Conservation (phyloP, 441 rosid genomes). For the Syzygium syzygioides region DNA sequence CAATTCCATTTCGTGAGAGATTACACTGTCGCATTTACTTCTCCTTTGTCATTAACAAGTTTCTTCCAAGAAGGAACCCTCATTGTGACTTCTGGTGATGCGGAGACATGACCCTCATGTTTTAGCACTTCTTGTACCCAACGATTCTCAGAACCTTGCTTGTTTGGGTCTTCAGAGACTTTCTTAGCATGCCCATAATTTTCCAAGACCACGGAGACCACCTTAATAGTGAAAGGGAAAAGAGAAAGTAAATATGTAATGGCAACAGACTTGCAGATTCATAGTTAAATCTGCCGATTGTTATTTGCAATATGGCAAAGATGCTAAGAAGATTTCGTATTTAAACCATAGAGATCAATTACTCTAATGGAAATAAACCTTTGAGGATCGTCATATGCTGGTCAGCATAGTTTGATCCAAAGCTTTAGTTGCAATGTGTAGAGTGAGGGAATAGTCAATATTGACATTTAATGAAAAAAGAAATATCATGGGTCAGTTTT, state of each 20-base stretch:
- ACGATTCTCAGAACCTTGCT: conserved; percentile 38
- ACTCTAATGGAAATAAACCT: neutral
- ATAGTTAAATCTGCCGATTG: neutral
- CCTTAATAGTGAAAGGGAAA: conserved; percentile 33
- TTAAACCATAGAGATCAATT: neutral
- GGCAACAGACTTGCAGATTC: neutral
- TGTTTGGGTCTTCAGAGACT: conserved; percentile 28
- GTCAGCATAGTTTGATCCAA: neutral
- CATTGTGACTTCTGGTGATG: conserved; percentile 32
- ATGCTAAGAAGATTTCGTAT: neutral
- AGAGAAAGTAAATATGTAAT: neutral
- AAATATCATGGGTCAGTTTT: neutral
- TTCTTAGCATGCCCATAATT: conserved; percentile 46
- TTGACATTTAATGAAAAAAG: neutral
- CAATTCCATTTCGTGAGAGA: conserved; percentile 23
- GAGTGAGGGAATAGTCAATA: neutral
- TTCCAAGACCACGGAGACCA: conserved; percentile 85
- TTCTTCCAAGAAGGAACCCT: conserved; percentile 71
- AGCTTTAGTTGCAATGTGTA: neutral
- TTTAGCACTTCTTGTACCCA: conserved; percentile 80
- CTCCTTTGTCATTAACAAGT: conserved; percentile 78
- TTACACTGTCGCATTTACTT: conserved; percentile 70
- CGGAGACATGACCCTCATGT: conserved; percentile 50
- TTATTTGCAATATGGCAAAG: neutral
- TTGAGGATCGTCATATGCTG: neutral